Evolutionary conservation across 2,329 filamentous ascomycete genomes (phyloP), one percentile per base, ranked within the genome.

Genomic region (Ampelomyces quisqualis): DNA sequence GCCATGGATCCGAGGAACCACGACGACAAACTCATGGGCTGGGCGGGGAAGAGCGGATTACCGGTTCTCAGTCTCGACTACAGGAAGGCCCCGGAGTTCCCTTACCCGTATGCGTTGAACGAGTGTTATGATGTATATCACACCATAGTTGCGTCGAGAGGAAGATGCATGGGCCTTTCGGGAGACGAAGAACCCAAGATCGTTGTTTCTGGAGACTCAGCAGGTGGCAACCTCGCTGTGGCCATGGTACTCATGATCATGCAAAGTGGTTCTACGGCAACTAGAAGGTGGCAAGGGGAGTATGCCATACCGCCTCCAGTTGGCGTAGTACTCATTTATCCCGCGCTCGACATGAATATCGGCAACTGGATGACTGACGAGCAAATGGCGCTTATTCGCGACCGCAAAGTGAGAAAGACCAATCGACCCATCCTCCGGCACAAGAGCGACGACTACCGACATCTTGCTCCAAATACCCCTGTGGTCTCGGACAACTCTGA

Each of bases 291-390:
- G 67, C 71, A 76, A 41, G 76, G 75, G 10, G 77, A 82, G 48
- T 71, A 72, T 14, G 73, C 62, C n/a, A 64, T 81, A 2, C 74
- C 95, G 5, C 85, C 90, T 0, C 93, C 93, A 0, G 85, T 87
- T 37, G 91, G 90, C 0, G 70, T 97, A 6, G 77, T 97, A 0
- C 76, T 95, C 34, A 83, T 94, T 43, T 98, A 98, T 59, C 93
- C 93, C 1, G 84, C 85, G 0, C 73, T 98, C 44, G 93, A 97
- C 60, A 90, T 97, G 86, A 96, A 95, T 60, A 97, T 97, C 52
- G 89, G 89, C 24, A 96, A 90, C 67, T 98, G 93, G 93, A 97
- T 98, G 90, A 90, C 88, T 0, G 91, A 97, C 57, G 91, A 97
- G 67, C 90, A 98, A 65, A 95, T 97, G 88, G 82, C 88, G 0